Base-by-base conservation (phyloP, 805 yeast genomes). In the Isabelozyma pseudorhagii region DNA sequence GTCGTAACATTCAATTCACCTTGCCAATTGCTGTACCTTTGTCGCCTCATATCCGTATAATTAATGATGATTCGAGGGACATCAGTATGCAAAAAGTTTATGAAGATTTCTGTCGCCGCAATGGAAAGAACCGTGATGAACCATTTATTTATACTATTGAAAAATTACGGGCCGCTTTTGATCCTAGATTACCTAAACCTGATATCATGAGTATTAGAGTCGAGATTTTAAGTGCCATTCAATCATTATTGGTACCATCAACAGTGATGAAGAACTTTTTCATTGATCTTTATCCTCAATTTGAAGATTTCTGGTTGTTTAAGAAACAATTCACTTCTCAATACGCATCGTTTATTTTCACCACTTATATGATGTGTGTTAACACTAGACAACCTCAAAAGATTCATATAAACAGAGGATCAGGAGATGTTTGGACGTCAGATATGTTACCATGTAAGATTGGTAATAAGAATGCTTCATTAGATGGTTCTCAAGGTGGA, bases 271-370 rank as follows among this genome's bases (percentile, higher is more conserved):
- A 84, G 61, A 88, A 88, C 55, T 87, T 88, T 64, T 94, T 91
- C 62, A 66, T 85, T 49, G 77, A 75, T 6, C 71, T 84, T 40
- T 94, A 84, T 67, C 78, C 85, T 10, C 80, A 83, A 50, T 96
- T 86, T 64, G 97, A 88, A 66, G 97, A 93, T 61, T 94, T 93
- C 76, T 94, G 99, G 99, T 71, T 93, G 46, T 94, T 96, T 84
- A 81, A 98, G 54, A 90, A 91, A 60, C 97, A 92, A 62, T 96
- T 94, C 63, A 83, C 97, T 5, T 85, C 96, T 27, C 97, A 92
- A 67, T 94, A 93, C 69, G 97, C 97, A 4, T 84, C 96, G 0
- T 87, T 94, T 59, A 83, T 90, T 42, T 93, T 93, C 67, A 84
- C 92, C 78, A 89, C 98, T 0, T 90, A 89, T 62, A 87, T 93